A percentile compares a stretch with the other conserved stretches of the same genome.
Evolutionary conservation across 495 filamentous ascomycete genomes (phyloP).

Genomic region (Tuber brumale): DNA sequence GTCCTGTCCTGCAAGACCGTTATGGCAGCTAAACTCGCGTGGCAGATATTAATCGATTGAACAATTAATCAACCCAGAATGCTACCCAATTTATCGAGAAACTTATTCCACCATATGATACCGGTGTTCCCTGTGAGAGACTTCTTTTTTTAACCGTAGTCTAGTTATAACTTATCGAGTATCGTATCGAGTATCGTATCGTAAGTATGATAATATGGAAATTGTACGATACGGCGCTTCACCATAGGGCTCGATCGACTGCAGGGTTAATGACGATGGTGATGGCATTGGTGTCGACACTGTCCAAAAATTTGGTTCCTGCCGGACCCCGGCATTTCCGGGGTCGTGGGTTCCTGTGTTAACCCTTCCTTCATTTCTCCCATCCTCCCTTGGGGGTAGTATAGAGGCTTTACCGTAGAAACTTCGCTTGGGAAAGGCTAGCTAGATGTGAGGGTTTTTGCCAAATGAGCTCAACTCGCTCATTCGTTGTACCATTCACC

Average conservation of each 20-base stretch:
- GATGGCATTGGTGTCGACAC: background rate
- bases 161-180: background rate
- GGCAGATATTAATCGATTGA: background rate
- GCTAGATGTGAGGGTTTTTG: background rate
- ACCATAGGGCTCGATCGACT: background rate
- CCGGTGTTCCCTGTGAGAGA: background rate
- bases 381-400: background rate
- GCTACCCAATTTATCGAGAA: background rate
- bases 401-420: background rate
- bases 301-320: background rate
- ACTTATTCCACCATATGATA: background rate
- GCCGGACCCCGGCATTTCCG: background rate
- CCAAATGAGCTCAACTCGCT: background rate
- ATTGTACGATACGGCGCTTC: background rate
- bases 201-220: background rate
- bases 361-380: background rate
- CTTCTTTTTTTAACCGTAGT: background rate
- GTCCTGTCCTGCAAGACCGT: background rate
- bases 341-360: background rate
- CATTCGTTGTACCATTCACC: background rate
- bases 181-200: background rate
- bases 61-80: background rate
- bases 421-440: background rate
- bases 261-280: background rate
- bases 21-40: background rate